Evolutionary conservation across 495 filamentous ascomycete species (phyloP).

Genomic region (Talaromyces trachyspermus): DNA sequence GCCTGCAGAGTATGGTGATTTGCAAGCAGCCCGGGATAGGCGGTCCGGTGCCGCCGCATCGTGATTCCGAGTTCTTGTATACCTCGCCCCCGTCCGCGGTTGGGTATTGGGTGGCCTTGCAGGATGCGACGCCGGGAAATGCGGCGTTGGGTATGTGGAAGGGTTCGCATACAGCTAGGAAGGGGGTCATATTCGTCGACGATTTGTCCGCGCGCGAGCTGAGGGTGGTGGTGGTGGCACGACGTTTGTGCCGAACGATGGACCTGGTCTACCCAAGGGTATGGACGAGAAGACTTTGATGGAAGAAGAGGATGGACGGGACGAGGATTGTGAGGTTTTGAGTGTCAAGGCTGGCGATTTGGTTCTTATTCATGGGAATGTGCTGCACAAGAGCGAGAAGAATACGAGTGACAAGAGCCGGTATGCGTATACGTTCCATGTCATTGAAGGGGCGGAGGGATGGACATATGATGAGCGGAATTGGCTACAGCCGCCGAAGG

Average conservation of each 20-base stretch:
- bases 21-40: conserved; percentile 97
- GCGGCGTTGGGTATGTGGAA: conserved; percentile 79
- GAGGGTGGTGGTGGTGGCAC: conserved; percentile 41
- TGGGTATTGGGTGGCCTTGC: conserved; percentile 92
- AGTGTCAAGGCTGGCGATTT: conserved; percentile 82
- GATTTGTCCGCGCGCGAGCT: conserved; percentile 79
- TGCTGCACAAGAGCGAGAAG: conserved; percentile 92
- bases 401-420: conserved; percentile 77
- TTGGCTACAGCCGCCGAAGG: conserved; percentile 80
- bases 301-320: conserved; percentile 27
- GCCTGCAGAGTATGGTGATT: conserved; percentile 94
- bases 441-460: conserved; percentile 76
- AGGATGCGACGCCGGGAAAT: conserved; percentile 79
- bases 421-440: conserved; percentile 96
- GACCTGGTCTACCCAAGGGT: conserved; percentile 38
- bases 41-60: conserved; percentile 77
- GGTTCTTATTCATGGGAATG: conserved; percentile 92
- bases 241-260: conserved; percentile 47
- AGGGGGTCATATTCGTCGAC: conserved; percentile 47
- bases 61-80: conserved; percentile 88
- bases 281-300: conserved; percentile 27
- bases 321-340: conserved; percentile 58
- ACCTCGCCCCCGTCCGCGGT: conserved; percentile 85
- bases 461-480: conserved; percentile 76
- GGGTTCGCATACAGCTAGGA: conserved; percentile 57